A percentile compares a stretch with the other conserved stretches of the same genome.
Evolutionary conservation across 2,329 filamentous ascomycete genomes (phyloP).

Genomic region (Colletotrichum melonis): DNA sequence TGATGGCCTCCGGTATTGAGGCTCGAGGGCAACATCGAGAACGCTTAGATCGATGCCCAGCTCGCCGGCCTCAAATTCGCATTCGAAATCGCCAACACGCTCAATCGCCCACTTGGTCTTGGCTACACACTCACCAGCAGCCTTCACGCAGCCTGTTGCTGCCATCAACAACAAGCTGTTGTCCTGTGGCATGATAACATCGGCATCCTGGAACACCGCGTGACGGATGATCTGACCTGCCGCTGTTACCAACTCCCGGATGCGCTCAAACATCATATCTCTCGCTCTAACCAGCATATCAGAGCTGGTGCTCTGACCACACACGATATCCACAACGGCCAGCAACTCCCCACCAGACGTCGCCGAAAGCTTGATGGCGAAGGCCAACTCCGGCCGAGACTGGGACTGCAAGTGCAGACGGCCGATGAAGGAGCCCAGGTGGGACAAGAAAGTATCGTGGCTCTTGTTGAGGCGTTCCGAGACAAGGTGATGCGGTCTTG

Average conservation of each 20-base stretch:
- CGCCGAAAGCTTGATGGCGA: slow-evolving; percentile 86
- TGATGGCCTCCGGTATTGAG: slow-evolving; percentile 46
- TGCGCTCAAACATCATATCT: slow-evolving; percentile 80
- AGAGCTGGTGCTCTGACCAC: slow-evolving; percentile 78
- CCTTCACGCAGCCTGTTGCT: slow-evolving; percentile 88
- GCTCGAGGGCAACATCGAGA: slow-evolving; percentile 54
- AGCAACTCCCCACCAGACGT: slow-evolving; percentile 84
- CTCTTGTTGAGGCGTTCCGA: slow-evolving; percentile 83
- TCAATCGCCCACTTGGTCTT: slow-evolving; percentile 89
- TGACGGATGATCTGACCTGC: slow-evolving; percentile 82
- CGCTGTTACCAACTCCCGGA: slow-evolving; percentile 83
- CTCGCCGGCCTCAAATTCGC: slow-evolving; percentile 72
- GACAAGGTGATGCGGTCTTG: slow-evolving; percentile 78
- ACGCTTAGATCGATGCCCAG: slow-evolving; percentile 67
- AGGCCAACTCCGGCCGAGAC: slow-evolving; percentile 83
- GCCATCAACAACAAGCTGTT: slow-evolving; percentile 80
- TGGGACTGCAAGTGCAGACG: slow-evolving; percentile 91
- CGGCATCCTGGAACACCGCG: slow-evolving; percentile 76
- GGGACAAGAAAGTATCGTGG: slow-evolving; percentile 90
- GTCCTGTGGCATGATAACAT: slow-evolving; percentile 84
- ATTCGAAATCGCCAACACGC: slow-evolving; percentile 90
- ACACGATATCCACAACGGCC: slow-evolving; percentile 83
- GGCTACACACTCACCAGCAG: slow-evolving; percentile 90
- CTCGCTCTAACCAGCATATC: slow-evolving; percentile 76
- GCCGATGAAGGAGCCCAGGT: slow-evolving; percentile 93